Percentiles rank a stretch among this genome's conserved stretches.
phyloP scores from a whole-genome alignment of 768 basidiomycete species.

The Naganishia vishniacii region DNA sequence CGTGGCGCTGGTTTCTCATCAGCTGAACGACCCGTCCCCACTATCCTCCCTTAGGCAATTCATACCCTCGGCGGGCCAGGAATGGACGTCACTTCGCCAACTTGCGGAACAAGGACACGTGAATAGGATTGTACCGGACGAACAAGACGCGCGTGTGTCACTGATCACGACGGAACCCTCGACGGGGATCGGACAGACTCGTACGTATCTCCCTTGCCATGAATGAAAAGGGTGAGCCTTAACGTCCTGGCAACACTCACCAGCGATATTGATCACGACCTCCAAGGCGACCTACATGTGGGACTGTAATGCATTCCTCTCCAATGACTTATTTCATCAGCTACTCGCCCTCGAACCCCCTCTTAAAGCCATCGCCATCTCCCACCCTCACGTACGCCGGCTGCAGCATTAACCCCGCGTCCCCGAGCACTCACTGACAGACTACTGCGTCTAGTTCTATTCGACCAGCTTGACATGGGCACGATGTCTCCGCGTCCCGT shows the following conservation, averaged over 20 bases:
- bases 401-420: not conserved
- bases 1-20: too few species aligned
- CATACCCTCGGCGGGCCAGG: constrained; percentile 39
- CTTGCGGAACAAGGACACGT: constrained; percentile 28
- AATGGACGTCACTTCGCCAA: constrained; percentile 38
- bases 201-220: constrained; percentile 28
- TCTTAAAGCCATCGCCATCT: constrained; percentile 44
- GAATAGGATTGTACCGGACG: constrained; percentile 34
- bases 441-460: constrained; percentile 37
- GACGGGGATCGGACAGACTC: constrained; percentile 45
- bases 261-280: constrained; percentile 44
- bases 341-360: constrained; percentile 32
- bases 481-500: constrained; percentile 37
- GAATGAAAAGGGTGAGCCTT: too few species aligned
- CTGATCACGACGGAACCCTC: constrained; percentile 38
- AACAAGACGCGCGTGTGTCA: constrained; percentile 37
- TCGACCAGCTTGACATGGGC: constrained; percentile 45
- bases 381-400: constrained; percentile 44
- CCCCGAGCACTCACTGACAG: not conserved
- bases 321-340: constrained; percentile 31
- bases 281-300: constrained; percentile 42
- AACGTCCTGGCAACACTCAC: too few species aligned
- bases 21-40: too few species aligned
- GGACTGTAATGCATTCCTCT: constrained; percentile 44
- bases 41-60: constrained; percentile 36